Percentiles rank a stretch among this genome's conserved stretches.
Evolutionary conservation across 2,329 filamentous ascomycete species (phyloP).

Genomic region (Escovopsis weberi): DNA sequence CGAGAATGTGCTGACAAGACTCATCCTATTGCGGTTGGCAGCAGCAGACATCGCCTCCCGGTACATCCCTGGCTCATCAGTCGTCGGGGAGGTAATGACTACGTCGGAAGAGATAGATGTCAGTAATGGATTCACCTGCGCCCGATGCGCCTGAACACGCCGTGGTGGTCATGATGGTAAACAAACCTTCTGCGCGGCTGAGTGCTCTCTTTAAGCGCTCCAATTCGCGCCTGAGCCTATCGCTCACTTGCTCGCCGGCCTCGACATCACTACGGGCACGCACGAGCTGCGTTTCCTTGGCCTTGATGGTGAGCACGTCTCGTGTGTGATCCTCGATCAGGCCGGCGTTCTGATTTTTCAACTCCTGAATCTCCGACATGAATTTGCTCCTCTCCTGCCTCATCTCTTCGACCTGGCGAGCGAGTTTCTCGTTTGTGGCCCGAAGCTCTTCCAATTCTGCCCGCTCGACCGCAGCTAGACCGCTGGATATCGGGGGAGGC

Average conservation of each 20-base stretch:
- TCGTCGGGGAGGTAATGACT: constrained; percentile 35
- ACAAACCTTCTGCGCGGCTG: constrained; percentile 41
- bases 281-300: constrained; percentile 94
- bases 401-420: constrained; percentile 63
- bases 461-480: constrained; percentile 64
- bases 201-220: constrained; percentile 86
- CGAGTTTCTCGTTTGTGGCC: constrained; percentile 64
- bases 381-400: constrained; percentile 70
- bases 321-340: constrained; percentile 95
- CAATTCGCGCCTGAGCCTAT: constrained; percentile 72
- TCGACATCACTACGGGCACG: constrained; percentile 83
- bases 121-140: no score
- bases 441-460: constrained; percentile 88
- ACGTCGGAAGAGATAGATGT: not conserved
- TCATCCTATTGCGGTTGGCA: constrained; percentile 37
- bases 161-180: constrained; percentile 7
- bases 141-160: constrained; percentile 12
- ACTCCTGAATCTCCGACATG: constrained; percentile 75
- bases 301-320: constrained; percentile 91
- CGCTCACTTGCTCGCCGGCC: constrained; percentile 72
- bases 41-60: constrained; percentile 32
- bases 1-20: constrained; percentile 50
- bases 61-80: constrained; percentile 47
- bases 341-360: constrained; percentile 93
- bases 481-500: constrained; percentile 41